Percentiles rank a stretch among this genome's conserved stretches.
phyloP scores from a whole-genome alignment of 805 yeast species.

The Ogataea thermomethanolica region DNA sequence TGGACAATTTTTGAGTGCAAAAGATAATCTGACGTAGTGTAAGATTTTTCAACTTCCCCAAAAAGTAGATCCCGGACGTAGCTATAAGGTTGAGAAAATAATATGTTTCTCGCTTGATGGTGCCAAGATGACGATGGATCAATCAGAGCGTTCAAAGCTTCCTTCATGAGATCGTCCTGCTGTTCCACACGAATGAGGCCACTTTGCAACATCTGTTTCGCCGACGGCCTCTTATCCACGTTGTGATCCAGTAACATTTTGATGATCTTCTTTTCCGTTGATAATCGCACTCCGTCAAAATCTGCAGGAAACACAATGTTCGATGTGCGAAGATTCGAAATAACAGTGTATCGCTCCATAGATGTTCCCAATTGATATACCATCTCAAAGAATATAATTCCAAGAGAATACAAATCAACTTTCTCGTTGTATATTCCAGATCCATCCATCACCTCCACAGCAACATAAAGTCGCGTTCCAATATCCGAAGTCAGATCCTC shows the following conservation, averaged over 20 bases:
- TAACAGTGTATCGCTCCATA: constrained; percentile 82
- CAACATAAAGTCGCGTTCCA: constrained; percentile 92
- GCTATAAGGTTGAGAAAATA: constrained; percentile 82
- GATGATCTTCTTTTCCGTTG: constrained; percentile 66
- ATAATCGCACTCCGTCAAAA: constrained; percentile 49
- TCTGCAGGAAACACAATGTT: constrained; percentile 67
- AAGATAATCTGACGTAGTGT: constrained; percentile 45
- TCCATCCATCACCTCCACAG: constrained; percentile 78
- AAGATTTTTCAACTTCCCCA: constrained; percentile 43
- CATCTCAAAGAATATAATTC: constrained; percentile 96
- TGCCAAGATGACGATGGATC: constrained; percentile 95
- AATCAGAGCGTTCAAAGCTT: constrained; percentile 78
- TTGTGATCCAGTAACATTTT: constrained; percentile 69
- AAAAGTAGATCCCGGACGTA: constrained; percentile 81
- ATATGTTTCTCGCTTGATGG: constrained; percentile 80
- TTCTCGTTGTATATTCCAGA: constrained; percentile 81
- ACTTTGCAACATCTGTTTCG: constrained; percentile 67
- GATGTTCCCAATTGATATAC: constrained; percentile 78
- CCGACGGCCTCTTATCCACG: constrained; percentile 77
- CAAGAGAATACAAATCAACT: constrained; percentile 93
- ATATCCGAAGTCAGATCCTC: constrained; percentile 89
- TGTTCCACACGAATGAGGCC: constrained; percentile 86
- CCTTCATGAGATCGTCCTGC: constrained; percentile 85
- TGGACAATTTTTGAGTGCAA: constrained; percentile 58
- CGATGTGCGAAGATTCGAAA: constrained; percentile 60